phyloP scores from a whole-genome alignment of 192 early-diverging fungal genomes.

The Backusella sp. region DNA sequence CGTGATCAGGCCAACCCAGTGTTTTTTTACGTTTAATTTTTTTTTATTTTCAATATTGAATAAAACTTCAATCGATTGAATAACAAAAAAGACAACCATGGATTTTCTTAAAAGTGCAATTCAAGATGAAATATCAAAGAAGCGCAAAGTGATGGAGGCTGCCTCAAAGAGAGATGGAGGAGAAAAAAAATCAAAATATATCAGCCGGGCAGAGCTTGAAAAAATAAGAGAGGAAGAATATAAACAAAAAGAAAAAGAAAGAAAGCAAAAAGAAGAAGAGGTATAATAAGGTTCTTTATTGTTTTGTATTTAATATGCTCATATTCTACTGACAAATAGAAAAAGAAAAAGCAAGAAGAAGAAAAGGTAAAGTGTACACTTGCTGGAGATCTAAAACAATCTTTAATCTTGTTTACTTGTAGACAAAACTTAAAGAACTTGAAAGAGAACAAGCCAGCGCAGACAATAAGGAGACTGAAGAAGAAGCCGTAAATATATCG shows the following conservation, averaged over 20 bases:
- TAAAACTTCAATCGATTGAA: background rate
- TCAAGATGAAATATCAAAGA: slow-evolving; percentile 72
- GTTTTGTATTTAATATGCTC: background rate
- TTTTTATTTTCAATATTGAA: background rate
- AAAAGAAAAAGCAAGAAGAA: slow-evolving; percentile 13
- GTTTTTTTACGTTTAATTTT: background rate
- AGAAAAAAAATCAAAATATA: slow-evolving; percentile 70
- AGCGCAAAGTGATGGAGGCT: slow-evolving; percentile 61
- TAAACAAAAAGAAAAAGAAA: slow-evolving; percentile 44
- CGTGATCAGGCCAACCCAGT: background rate
- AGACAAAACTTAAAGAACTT: slow-evolving; percentile 20
- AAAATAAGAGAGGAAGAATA: slow-evolving; percentile 60
- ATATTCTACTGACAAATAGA: background rate
- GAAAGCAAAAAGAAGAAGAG: slow-evolving; percentile 49
- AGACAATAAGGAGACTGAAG: slow-evolving; percentile 14
- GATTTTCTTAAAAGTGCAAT: slow-evolving; percentile 38
- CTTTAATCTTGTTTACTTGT: background rate
- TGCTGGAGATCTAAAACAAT: background rate
- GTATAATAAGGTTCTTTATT: slow-evolving; percentile 23
- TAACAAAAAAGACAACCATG: slow-evolving; percentile 10
- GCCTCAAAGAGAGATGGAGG: slow-evolving; percentile 17
- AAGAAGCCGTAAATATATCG: background rate
- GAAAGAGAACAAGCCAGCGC: slow-evolving; percentile 26
- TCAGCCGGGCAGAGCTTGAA: slow-evolving; percentile 81
- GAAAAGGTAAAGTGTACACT: slow-evolving; percentile 22